Evolutionary conservation across 371 early-diverging fungal genomes (phyloP).

Genomic region (Mortierella sp.): DNA sequence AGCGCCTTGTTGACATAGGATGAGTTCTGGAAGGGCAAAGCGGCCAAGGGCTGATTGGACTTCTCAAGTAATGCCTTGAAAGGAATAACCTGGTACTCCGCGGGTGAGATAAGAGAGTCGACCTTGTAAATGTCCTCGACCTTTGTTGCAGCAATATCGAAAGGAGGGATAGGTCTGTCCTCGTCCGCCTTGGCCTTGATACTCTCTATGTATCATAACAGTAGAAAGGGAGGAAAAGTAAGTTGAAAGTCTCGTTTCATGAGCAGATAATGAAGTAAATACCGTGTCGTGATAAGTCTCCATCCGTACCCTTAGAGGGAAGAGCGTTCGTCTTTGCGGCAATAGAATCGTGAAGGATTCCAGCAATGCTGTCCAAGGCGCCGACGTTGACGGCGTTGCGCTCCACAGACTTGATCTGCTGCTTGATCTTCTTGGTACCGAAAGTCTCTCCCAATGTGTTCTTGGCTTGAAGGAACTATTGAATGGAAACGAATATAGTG

Average conservation of each 20-base stretch:
- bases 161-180: slow-evolving; percentile 82
- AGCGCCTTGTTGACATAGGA: slow-evolving; percentile 66
- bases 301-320: slow-evolving; percentile 60
- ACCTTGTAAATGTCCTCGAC: slow-evolving; percentile 84
- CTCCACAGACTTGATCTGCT: slow-evolving; percentile 83
- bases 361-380: slow-evolving; percentile 71
- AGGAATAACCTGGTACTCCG: slow-evolving; percentile 72
- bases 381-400: slow-evolving; percentile 85
- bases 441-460: slow-evolving; percentile 90
- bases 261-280: background rate
- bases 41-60: slow-evolving; percentile 52
- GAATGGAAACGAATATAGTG: background rate
- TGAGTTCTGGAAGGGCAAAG: slow-evolving; percentile 66
- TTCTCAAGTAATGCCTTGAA: slow-evolving; percentile 69
- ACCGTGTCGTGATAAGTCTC: background rate
- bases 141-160: slow-evolving; percentile 73
- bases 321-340: slow-evolving; percentile 67
- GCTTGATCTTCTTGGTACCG: slow-evolving; percentile 89
- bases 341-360: slow-evolving; percentile 71
- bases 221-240: background rate
- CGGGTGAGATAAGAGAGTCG: slow-evolving; percentile 74
- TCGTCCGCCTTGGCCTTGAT: slow-evolving; percentile 65
- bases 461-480: slow-evolving; percentile 70
- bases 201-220: slow-evolving; percentile 45
- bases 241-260: background rate